These are phyloP conservation scores for Penicillium mononematosum DNA, from an alignment of 495 filamentous ascomycete species.

Conservation along the genomic window DNA sequence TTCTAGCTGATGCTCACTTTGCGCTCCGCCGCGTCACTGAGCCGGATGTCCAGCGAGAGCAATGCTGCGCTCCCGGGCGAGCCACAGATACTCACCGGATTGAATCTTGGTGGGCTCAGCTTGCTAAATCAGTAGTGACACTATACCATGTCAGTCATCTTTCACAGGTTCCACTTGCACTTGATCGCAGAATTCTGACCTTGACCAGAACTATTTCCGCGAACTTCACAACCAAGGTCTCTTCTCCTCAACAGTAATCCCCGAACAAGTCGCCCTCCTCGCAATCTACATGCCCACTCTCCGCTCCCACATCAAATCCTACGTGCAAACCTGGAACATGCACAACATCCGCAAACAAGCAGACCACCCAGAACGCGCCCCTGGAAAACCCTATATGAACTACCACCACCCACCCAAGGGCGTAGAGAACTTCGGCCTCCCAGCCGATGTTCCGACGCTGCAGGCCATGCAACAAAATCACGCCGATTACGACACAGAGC, in stretches of 20 bases:
- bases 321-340: constrained; percentile 19
- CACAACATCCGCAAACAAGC: constrained; percentile 21
- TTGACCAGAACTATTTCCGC: constrained; percentile 16
- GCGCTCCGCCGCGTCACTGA: constrained; percentile 29
- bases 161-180: neutral
- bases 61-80: constrained; percentile 16
- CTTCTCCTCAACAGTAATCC: constrained; percentile 10
- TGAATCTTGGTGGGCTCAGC: constrained; percentile 21
- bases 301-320: constrained; percentile 15
- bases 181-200: neutral
- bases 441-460: constrained; percentile 8
- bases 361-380: constrained; percentile 15
- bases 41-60: constrained; percentile 4
- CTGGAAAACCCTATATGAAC: constrained; percentile 22
- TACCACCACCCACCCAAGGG: constrained; percentile 17
- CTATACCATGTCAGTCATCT: constrained; percentile 13
- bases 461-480: constrained; percentile 7
- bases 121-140: constrained; percentile 11
- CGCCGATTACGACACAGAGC: neutral
- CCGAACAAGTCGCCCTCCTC: constrained; percentile 21
- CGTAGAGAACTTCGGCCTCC: constrained; percentile 17
- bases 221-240: constrained; percentile 13
- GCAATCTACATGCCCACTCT: constrained; percentile 23
- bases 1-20: constrained; percentile 17
- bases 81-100: constrained; percentile 20